These are phyloP conservation scores for Epichloe baconii DNA, from an alignment of 2,329 filamentous ascomycete genomes.

Conservation along the genomic window DNA sequence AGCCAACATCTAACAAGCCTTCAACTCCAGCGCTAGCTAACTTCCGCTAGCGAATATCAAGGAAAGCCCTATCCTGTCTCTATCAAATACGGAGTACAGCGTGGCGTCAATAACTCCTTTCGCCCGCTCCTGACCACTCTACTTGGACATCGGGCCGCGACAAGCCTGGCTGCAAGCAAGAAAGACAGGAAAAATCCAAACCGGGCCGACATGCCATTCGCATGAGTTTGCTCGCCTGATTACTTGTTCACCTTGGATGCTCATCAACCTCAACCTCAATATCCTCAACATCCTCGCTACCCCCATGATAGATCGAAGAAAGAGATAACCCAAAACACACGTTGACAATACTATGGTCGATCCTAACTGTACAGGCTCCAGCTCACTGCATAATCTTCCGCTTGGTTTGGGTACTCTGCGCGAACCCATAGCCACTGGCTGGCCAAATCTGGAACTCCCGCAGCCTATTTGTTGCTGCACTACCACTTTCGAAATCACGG, in stretches of 20 bases:
- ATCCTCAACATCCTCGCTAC: background rate
- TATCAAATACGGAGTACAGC: background rate
- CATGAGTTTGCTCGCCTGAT: background rate
- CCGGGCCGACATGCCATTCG: background rate
- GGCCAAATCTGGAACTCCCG: background rate
- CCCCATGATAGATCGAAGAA: background rate
- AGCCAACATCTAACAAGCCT: too few relatives aligned
- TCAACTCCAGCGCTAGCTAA: background rate
- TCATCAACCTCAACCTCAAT: background rate
- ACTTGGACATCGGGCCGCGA: background rate
- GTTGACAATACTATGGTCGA: background rate
- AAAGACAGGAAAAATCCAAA: background rate
- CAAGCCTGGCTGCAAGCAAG: background rate
- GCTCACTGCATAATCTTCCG: too few relatives aligned
- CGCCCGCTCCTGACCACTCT: too few relatives aligned
- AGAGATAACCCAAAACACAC: background rate
- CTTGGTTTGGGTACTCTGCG: background rate
- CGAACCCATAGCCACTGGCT: background rate
- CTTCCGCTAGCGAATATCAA: background rate
- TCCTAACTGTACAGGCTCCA: background rate
- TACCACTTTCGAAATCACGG: background rate
- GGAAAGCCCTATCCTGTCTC: background rate
- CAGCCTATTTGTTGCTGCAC: background rate
- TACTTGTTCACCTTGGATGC: background rate
- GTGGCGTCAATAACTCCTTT: background rate